These are phyloP conservation scores for Fraxinus floribunda DNA, from an alignment of 305 asterid genomes.

Conservation along the genomic window DNA sequence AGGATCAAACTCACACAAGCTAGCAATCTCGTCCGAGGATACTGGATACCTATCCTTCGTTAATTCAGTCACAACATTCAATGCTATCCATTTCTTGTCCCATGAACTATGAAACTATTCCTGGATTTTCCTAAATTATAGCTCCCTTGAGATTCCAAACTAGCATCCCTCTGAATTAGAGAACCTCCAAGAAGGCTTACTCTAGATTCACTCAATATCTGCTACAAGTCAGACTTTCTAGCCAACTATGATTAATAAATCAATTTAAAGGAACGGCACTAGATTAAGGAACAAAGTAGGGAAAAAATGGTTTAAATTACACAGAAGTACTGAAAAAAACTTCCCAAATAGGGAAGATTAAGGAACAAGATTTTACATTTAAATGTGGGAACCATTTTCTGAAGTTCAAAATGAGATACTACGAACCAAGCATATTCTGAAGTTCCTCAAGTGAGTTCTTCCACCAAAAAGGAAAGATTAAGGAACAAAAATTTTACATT, in stretches of 20 bases:
- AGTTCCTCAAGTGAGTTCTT: neutral
- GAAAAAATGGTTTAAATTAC: too few species aligned
- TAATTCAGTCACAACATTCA: conserved; percentile 57
- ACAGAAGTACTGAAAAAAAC: neutral
- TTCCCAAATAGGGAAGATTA: too few species aligned
- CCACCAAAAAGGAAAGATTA: neutral
- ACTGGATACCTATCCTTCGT: conserved; percentile 51
- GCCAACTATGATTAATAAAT: too few species aligned
- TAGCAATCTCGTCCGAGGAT: conserved; percentile 76
- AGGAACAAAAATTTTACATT: too few species aligned
- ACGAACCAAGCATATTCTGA: neutral
- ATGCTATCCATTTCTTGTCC: conserved; percentile 69
- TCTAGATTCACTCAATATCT: conserved; percentile 68
- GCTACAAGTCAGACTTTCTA: conserved; percentile 31
- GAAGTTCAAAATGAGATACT: neutral
- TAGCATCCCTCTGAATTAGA: conserved; percentile 71
- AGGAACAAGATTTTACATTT: too few species aligned
- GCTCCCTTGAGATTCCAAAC: conserved; percentile 82
- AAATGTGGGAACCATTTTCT: neutral
- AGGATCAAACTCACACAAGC: conserved; percentile 77
- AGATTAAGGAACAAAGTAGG: too few species aligned
- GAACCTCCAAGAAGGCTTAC: conserved; percentile 78
- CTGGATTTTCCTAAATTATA: conserved; percentile 64
- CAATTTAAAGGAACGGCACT: too few species aligned
- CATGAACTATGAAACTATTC: conserved; percentile 60